Evolutionary conservation across 2,329 filamentous ascomycete genomes (phyloP).

Genomic region (Colletotrichum tamarilloi): DNA sequence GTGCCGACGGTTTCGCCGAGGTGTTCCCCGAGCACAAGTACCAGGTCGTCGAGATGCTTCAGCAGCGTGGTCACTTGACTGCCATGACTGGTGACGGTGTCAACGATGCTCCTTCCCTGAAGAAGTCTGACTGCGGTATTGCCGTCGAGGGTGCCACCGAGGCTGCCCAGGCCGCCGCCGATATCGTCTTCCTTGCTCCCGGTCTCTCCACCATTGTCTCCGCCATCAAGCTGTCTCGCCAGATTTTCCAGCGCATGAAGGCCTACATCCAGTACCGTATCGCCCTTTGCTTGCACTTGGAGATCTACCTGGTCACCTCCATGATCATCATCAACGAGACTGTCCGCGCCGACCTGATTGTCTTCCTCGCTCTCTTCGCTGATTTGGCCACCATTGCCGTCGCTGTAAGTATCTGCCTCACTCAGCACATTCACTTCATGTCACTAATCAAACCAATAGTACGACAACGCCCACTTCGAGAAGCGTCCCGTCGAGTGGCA

Average conservation of each 20-base stretch:
- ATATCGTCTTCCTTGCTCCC: constrained; percentile 80
- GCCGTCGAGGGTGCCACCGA: constrained; percentile 79
- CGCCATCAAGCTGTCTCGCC: constrained; percentile 78
- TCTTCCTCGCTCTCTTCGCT: constrained; percentile 83
- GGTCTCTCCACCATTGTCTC: constrained; percentile 78
- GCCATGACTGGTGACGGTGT: constrained; percentile 84
- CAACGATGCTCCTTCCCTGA: constrained; percentile 79
- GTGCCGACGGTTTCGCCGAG: constrained; percentile 79
- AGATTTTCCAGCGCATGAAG: constrained; percentile 85
- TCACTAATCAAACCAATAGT: constrained; percentile 44
- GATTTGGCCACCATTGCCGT: constrained; percentile 84
- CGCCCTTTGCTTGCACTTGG: constrained; percentile 77
- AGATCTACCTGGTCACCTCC: constrained; percentile 80
- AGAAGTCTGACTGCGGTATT: constrained; percentile 81
- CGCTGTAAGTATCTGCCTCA: constrained; percentile 49
- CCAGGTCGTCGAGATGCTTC: constrained; percentile 80
- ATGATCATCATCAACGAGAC: constrained; percentile 87
- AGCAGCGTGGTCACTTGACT: constrained; percentile 78
- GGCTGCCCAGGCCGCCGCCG: constrained; percentile 77
- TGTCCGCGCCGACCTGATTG: constrained; percentile 77
- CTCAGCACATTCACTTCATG: fast-evolving
- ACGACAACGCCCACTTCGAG: constrained; percentile 83
- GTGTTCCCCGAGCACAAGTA: constrained; percentile 83
- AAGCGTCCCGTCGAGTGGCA: constrained; percentile 83
- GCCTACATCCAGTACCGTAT: constrained; percentile 83